phyloP scores from a whole-genome alignment of 2,329 filamentous ascomycete genomes.

The Penicillium sp. region DNA sequence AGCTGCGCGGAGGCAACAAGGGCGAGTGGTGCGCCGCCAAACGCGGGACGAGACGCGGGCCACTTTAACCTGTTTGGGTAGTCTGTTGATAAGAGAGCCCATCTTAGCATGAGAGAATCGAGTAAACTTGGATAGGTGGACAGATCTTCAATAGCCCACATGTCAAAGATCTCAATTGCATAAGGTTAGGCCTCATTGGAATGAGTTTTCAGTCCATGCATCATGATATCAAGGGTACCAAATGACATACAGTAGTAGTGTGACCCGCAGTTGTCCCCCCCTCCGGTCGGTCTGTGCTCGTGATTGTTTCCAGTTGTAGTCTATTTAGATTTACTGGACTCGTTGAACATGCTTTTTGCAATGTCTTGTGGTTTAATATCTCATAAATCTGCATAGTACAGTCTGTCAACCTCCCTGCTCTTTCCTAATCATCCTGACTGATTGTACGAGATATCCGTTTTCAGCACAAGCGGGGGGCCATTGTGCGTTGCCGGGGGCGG shows the following conservation, averaged over 20 bases:
- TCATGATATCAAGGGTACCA: not conserved
- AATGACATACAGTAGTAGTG: not conserved
- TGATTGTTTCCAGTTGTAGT: not conserved
- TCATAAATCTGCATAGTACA: not conserved
- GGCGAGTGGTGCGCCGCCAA: slow-evolving; percentile 21
- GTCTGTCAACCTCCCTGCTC: not conserved
- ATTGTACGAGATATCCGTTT: not conserved
- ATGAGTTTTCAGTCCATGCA: not conserved
- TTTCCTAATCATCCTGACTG: not conserved
- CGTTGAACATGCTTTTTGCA: not conserved
- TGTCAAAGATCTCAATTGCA: not conserved
- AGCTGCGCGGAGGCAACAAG: slow-evolving; percentile 22
- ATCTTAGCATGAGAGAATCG: not conserved
- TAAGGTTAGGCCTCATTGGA: no score
- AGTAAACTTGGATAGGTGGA: not conserved
- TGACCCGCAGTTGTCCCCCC: slow-evolving; percentile 1
- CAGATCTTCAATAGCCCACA: not conserved
- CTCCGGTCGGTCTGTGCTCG: slow-evolving; percentile 2
- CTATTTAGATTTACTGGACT: not conserved
- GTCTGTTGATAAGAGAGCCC: slow-evolving; percentile 11
- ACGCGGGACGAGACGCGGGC: slow-evolving; percentile 33
- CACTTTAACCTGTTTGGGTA: slow-evolving; percentile 38
- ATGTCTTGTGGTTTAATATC: not conserved
- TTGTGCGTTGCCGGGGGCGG: slow-evolving; percentile 21
- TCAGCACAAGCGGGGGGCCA: slow-evolving; percentile 4